Conservation (phyloP, 2,329 filamentous ascomycete genomes). For the Verticillium alfalfae region DNA sequence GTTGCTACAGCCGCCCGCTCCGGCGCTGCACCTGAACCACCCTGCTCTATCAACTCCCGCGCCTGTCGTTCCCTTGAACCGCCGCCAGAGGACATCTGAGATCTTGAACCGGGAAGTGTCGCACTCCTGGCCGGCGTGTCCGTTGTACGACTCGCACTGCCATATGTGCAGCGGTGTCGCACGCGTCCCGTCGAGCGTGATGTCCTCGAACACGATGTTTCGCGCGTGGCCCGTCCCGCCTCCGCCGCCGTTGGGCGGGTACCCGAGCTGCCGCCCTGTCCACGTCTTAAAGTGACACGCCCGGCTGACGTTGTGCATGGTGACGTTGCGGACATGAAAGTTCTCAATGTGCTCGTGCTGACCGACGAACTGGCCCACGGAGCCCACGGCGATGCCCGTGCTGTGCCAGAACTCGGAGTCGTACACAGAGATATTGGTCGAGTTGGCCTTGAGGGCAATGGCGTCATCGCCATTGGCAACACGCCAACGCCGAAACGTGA, state of each 20-base stretch:
- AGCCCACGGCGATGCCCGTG: slow-evolving; percentile 50
- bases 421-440: slow-evolving; percentile 45
- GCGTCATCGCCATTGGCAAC: slow-evolving; percentile 48
- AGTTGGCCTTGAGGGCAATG: slow-evolving; percentile 50
- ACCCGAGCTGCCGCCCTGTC: slow-evolving; percentile 44
- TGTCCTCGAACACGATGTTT: slow-evolving; percentile 24
- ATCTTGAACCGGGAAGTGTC: slow-evolving; percentile 25
- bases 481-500: slow-evolving; percentile 43
- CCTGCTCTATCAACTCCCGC: slow-evolving; percentile 16
- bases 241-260: slow-evolving; percentile 53
- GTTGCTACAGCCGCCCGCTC: slow-evolving; percentile 22
- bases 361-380: slow-evolving; percentile 48
- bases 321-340: slow-evolving; percentile 40
- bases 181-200: slow-evolving; percentile 18
- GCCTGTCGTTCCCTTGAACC: slow-evolving; percentile 13
- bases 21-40: slow-evolving; percentile 23
- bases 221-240: slow-evolving; percentile 40
- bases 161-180: slow-evolving; percentile 24
- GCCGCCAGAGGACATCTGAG: slow-evolving; percentile 18
- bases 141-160: slow-evolving; percentile 29
- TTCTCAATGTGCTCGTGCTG: slow-evolving; percentile 43
- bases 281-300: slow-evolving; percentile 54
- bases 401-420: slow-evolving; percentile 44
- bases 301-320: slow-evolving; percentile 37
- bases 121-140: slow-evolving; percentile 24